Percentiles rank a stretch among this genome's conserved stretches.
Evolutionary conservation across 2,329 filamentous ascomycete genomes (phyloP).

Genomic region (Venturiaceae sp.): DNA sequence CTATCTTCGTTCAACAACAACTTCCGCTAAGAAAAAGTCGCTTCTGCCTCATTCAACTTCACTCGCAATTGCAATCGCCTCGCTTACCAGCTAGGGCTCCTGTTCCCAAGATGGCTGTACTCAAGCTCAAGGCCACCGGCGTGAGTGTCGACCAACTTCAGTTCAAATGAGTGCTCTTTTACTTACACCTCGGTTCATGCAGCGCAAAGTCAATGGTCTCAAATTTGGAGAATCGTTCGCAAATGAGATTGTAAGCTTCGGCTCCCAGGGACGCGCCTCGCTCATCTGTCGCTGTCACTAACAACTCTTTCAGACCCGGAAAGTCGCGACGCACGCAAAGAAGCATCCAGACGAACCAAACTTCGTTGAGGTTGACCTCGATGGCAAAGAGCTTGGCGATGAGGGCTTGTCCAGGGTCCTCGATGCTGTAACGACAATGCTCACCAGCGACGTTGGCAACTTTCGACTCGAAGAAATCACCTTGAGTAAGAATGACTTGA

Average conservation of each 20-base stretch:
- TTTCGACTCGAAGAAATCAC: slow-evolving; percentile 36
- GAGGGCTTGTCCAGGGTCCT: background rate
- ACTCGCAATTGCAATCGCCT: background rate
- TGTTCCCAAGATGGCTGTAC: background rate
- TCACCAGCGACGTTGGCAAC: background rate
- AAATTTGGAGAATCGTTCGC: background rate
- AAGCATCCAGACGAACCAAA: background rate
- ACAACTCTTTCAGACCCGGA: background rate
- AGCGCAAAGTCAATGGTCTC: background rate
- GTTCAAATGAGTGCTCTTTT: background rate
- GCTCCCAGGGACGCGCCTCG: no score
- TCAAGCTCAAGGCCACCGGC: background rate
- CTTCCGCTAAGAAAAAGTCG: background rate
- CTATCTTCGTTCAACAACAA: background rate
- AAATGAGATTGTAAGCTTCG: background rate
- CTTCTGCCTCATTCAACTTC: background rate
- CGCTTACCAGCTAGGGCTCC: background rate
- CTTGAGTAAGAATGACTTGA: slow-evolving; percentile 34
- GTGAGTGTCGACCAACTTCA: background rate
- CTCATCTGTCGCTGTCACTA: background rate
- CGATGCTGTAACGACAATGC: background rate
- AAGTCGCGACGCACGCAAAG: background rate
- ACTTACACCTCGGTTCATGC: background rate
- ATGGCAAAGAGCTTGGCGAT: background rate
- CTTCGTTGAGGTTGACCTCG: background rate